Evolutionary conservation across 768 basidiomycete genomes (phyloP).

Genomic region (Lanmaoa pseudosensibilis): DNA sequence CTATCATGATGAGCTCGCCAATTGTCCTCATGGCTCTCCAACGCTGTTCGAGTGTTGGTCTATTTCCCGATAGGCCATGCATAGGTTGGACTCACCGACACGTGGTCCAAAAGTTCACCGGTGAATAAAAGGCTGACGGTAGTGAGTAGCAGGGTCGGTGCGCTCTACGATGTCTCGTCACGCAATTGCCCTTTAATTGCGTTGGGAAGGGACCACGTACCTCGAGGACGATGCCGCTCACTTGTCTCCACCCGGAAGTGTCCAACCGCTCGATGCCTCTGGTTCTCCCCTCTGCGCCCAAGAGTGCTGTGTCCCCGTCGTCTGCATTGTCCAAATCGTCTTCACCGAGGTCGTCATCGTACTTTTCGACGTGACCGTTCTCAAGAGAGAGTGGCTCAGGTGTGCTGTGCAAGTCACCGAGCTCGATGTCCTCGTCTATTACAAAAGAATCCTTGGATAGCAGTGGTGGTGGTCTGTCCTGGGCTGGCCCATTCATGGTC

Average conservation of each 20-base stretch:
- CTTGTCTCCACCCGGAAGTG: conserved; percentile 50
- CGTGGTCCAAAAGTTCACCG: conserved; percentile 83
- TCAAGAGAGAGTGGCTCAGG: conserved; percentile 22
- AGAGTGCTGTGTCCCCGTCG: conserved; percentile 46
- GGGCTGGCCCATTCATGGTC: conserved; percentile 11
- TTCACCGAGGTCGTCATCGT: conserved; percentile 32
- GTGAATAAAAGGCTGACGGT: conserved; percentile 86
- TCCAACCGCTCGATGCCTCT: conserved; percentile 28
- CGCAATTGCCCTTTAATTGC: neutral
- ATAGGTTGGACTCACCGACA: conserved; percentile 61
- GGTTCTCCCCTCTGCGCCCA: conserved; percentile 35
- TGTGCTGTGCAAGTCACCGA: conserved; percentile 33
- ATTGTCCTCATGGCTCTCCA: conserved; percentile 90
- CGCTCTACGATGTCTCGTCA: conserved; percentile 52
- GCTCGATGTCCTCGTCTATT: conserved; percentile 30
- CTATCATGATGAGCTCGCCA: conserved; percentile 95
- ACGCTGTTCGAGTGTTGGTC: conserved; percentile 45
- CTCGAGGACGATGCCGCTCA: conserved; percentile 67
- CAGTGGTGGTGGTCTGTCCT: neutral
- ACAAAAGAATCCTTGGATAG: neutral
- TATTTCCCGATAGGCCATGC: conserved; percentile 3
- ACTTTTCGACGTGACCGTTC: conserved; percentile 22
- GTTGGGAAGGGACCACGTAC: conserved; percentile 39
- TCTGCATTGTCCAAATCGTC: conserved; percentile 19
- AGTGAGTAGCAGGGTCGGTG: conserved; percentile 83